A percentile compares a stretch with the other conserved stretches of the same genome.
These are phyloP conservation scores for Cystofilobasidium ferigula DNA, from an alignment of 768 basidiomycete genomes.

Conservation along the genomic window DNA sequence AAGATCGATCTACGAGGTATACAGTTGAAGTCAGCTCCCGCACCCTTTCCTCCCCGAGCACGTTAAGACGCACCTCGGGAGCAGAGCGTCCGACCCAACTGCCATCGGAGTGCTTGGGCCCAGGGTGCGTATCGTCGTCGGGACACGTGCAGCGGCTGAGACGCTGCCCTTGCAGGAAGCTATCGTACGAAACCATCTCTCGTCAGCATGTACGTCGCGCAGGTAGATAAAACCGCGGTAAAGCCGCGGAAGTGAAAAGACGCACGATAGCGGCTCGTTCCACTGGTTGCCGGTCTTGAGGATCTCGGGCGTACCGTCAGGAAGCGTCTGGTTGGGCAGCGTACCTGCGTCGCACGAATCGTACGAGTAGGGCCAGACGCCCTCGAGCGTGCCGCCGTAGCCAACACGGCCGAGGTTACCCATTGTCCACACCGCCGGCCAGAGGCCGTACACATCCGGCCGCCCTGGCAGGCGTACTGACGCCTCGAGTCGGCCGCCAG, in stretches of 20 bases:
- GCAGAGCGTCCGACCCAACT: constrained; percentile 41
- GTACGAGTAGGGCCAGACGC: constrained; percentile 20
- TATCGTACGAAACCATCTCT: too few relatives aligned
- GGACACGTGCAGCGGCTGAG: constrained; percentile 80
- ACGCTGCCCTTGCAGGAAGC: background rate
- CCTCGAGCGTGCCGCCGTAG: constrained; percentile 24
- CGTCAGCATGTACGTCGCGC: too few relatives aligned
- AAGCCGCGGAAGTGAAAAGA: too few relatives aligned
- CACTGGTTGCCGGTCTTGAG: background rate
- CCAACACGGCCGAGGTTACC: constrained; percentile 25
- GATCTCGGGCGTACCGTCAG: background rate
- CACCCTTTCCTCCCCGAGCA: background rate
- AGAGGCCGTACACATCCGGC: constrained; percentile 27
- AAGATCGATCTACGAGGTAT: background rate
- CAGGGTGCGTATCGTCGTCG: constrained; percentile 68
- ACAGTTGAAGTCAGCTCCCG: background rate
- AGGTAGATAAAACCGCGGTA: too few relatives aligned
- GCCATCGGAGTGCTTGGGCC: constrained; percentile 66
- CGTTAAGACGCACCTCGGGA: background rate
- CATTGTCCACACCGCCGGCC: constrained; percentile 23
- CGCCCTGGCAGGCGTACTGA: constrained; percentile 17
- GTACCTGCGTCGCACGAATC: constrained; percentile 25
- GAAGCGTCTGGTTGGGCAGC: constrained; percentile 13
- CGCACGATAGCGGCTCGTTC: background rate
- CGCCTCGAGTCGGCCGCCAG: constrained; percentile 20